Conservation (phyloP, 148 eudicot species). For the Rhododendron kiyosumense region DNA sequence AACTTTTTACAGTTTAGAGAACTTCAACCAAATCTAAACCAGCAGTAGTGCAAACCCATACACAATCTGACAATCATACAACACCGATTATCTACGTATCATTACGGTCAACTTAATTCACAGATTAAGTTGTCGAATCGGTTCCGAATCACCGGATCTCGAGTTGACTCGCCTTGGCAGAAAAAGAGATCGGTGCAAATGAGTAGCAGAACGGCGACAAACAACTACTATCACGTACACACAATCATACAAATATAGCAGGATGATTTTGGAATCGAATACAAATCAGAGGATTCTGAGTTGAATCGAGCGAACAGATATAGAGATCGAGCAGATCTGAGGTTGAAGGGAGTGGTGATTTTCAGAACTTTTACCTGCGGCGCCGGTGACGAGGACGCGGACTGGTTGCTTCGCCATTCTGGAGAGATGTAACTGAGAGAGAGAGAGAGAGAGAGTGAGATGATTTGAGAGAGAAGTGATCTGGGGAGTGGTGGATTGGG, state of each 20-base stretch:
- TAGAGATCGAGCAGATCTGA: background rate
- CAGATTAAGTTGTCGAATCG: background rate
- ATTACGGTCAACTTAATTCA: background rate
- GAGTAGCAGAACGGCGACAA: background rate
- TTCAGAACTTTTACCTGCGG: conserved; percentile 47
- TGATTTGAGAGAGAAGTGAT: background rate
- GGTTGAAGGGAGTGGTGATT: background rate
- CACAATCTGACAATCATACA: background rate
- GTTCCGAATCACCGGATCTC: background rate
- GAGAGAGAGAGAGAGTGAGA: background rate
- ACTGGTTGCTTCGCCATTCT: conserved; percentile 61
- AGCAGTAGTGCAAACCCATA: background rate
- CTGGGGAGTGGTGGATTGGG: background rate
- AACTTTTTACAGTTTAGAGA: background rate
- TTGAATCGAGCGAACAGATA: background rate
- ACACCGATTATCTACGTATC: background rate
- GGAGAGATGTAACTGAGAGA: background rate
- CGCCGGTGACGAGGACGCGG: conserved; percentile 77
- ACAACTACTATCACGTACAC: background rate
- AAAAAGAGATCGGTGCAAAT: background rate
- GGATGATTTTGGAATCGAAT: background rate
- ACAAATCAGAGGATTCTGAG: background rate
- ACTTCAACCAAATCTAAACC: background rate
- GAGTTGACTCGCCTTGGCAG: background rate
- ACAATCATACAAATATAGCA: background rate